A percentile compares a stretch with the other conserved stretches of the same genome.
Conservation (phyloP, 371 early-diverging fungal species). For the Circinella umbellata region DNA sequence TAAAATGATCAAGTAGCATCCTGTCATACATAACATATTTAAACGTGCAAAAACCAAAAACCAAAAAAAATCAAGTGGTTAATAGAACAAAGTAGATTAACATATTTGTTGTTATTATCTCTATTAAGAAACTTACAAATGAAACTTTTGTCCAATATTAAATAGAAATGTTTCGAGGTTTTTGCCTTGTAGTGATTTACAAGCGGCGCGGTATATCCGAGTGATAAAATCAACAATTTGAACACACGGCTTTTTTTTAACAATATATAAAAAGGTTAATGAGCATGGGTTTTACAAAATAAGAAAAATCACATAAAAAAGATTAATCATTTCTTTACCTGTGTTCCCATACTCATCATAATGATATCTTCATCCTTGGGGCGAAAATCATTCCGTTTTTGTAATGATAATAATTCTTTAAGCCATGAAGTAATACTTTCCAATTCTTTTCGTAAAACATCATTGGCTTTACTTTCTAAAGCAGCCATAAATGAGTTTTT, state of each 20-base stretch:
- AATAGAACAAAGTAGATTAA: not conserved
- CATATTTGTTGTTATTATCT: too few species aligned
- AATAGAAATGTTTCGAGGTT: conserved; percentile 79
- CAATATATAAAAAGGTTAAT: not conserved
- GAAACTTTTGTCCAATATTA: conserved; percentile 82
- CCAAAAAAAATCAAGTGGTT: too few species aligned
- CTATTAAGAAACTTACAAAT: conserved; percentile 58
- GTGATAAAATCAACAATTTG: conserved; percentile 72
- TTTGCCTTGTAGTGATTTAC: conserved; percentile 72
- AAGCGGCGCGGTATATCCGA: conserved; percentile 62
- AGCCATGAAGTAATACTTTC: conserved; percentile 69
- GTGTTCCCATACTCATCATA: conserved; percentile 75
- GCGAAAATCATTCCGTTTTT: conserved; percentile 77
- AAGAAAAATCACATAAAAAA: not conserved
- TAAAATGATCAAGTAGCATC: conserved; percentile 89
- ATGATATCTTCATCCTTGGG: conserved; percentile 86
- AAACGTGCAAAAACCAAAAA: too few species aligned
- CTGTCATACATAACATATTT: conserved; percentile 32
- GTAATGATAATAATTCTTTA: conserved; percentile 60
- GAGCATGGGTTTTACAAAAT: not conserved
- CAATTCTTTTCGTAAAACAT: conserved; percentile 78
- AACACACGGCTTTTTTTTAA: conserved; percentile 63
- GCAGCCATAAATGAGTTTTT: conserved; percentile 88
- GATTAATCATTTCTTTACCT: conserved; percentile 33
- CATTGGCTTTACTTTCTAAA: conserved; percentile 80